phyloP scores from a whole-genome alignment of 1,139 yeast species.

The Barnettozyma hawaiiensis region DNA sequence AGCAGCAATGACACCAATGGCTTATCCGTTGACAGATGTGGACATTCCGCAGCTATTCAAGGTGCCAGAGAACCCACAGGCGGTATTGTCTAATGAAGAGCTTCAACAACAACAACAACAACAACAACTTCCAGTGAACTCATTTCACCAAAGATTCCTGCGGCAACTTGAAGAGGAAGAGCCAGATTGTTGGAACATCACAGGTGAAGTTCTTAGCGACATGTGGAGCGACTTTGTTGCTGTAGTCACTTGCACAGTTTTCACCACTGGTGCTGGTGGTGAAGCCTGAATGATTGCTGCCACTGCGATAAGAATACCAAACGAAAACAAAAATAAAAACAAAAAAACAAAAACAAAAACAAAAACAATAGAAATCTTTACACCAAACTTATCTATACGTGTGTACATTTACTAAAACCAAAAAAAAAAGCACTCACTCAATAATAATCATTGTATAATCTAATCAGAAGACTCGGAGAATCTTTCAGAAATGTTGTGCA shows the following conservation, averaged over 20 bases:
- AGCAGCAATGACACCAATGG: slow-evolving; percentile 9
- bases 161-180: slow-evolving; percentile 6
- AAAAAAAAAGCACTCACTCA: not conserved
- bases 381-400: not conserved
- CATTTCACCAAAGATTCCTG: not conserved
- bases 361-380: too few relatives aligned
- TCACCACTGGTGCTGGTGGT: not conserved
- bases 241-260: not conserved
- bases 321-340: too few relatives aligned
- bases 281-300: not conserved
- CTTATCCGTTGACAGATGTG: slow-evolving; percentile 12
- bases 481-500: slow-evolving; percentile 74
- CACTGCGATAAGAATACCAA: not conserved
- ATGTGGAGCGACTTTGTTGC: slow-evolving; percentile 11
- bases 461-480: slow-evolving; percentile 95
- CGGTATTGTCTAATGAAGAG: not conserved
- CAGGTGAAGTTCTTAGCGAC: slow-evolving; percentile 4
- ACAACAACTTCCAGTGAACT: not conserved
- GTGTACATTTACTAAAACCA: not conserved
- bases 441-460: slow-evolving; percentile 11
- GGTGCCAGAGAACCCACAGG: not conserved
- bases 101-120: not conserved
- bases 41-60: slow-evolving; percentile 9
- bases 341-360: too few relatives aligned
- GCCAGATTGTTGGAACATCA: slow-evolving; percentile 9